Evolutionary conservation across 805 yeast species (phyloP), one percentile per base, ranked within the genome.

Genomic region (Kodamaea fukazawae): DNA sequence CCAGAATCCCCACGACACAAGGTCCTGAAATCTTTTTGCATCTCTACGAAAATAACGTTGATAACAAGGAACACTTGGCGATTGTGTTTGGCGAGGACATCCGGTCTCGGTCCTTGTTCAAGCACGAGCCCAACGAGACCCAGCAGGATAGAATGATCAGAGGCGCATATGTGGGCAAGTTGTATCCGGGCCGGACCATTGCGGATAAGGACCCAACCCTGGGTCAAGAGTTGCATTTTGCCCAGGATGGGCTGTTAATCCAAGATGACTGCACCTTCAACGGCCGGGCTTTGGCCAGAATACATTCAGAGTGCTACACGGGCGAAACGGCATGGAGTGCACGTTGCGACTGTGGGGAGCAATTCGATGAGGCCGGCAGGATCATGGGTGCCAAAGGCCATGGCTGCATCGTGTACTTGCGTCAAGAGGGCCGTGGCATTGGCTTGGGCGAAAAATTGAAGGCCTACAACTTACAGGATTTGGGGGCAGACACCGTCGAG

Each of bases 301-400:
- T 93, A 49, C 99, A 93, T 58, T 85, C 96, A 3, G 99, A 93
- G 59, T 93, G 99, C 63, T 93, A 91, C 67, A 93, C 99, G 0
- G 99, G 99, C 2, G 99, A 93, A 58, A 93, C 97, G 1, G 98
- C 97, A 7, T 93, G 99, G 99, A 81, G 91, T 43, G 98, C 99
- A 1, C 76, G 99, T 40, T 93, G 99, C 63, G 99, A 93, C 63
- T 93, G 99, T 65, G 99, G 99, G 14, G 99, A 93, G 63, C 99
- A 93, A 67, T 86, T 93, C 54, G 97, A 93, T 62, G 96, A 95
- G 63, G 98, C 98, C 2, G 99, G 97, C 7, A 75, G 95, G 46
- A 62, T 88, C 31, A 93, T 93, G 91, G 96, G 96, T 5, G 68
- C 74, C 42, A 74, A 73, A 35, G 96, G 96, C 12, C 84, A 81